phyloP scores from a whole-genome alignment of 2,329 filamentous ascomycete species.

The Talaromyces funiculosus region DNA sequence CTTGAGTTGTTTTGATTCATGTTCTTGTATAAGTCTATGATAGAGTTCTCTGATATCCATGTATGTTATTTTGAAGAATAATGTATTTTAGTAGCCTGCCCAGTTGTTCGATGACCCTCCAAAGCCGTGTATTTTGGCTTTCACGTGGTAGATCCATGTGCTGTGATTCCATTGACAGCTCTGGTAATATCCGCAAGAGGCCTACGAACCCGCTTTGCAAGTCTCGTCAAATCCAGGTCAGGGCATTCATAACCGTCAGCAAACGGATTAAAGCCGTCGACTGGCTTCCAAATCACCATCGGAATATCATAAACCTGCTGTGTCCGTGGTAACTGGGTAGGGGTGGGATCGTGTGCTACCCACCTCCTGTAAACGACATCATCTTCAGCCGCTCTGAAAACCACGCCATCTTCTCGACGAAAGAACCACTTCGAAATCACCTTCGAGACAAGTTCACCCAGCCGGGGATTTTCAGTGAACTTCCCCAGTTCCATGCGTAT shows the following conservation, averaged over 20 bases:
- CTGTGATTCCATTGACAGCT: not conserved
- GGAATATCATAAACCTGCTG: not conserved
- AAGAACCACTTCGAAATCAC: conserved; percentile 34
- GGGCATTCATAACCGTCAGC: not conserved
- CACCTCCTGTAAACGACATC: conserved; percentile 33
- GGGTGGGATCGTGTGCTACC: conserved; percentile 16
- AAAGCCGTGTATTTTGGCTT: no score
- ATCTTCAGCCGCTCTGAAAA: conserved; percentile 26
- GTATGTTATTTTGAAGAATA: not conserved
- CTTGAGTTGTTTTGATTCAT: not conserved
- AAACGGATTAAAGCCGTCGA: conserved; percentile 9
- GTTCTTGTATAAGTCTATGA: not conserved
- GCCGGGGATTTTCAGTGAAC: conserved; percentile 41
- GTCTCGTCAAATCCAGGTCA: not conserved
- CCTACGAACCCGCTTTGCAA: not conserved
- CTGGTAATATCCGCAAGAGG: not conserved
- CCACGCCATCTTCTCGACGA: conserved; percentile 26
- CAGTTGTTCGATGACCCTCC: not conserved
- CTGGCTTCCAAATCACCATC: conserved; percentile 42
- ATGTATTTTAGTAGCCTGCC: not conserved
- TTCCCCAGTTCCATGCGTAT: conserved; percentile 46
- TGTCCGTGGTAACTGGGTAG: not conserved
- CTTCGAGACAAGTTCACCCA: conserved; percentile 40
- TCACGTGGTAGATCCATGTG: no score
- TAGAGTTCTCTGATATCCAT: not conserved